Conservation (phyloP, 2,329 filamentous ascomycete species). For the Colletotrichum liriopes region DNA sequence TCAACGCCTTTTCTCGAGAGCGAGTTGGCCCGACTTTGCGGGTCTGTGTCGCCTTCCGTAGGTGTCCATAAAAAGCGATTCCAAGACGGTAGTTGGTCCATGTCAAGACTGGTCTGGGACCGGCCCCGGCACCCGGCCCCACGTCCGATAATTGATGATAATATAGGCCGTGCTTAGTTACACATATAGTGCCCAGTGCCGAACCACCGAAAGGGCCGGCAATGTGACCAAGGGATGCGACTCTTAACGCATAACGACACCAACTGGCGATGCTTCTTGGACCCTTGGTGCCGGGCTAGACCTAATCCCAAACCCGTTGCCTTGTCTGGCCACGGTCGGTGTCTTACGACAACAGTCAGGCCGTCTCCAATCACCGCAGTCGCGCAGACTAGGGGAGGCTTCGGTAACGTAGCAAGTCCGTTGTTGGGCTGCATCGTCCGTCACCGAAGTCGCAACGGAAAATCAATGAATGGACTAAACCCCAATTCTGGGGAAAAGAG, state of each 20-base stretch:
- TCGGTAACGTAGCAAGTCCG: background rate
- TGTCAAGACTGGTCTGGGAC: background rate
- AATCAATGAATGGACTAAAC: background rate
- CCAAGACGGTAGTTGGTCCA: background rate
- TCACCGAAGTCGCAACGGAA: background rate
- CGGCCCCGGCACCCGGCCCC: constrained; percentile 12
- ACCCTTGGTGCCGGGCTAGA: constrained; percentile 8
- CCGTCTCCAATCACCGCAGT: background rate
- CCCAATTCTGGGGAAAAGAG: background rate
- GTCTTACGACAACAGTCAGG: background rate
- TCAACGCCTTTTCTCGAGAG: background rate
- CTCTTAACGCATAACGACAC: constrained; percentile 18
- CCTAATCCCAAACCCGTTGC: background rate
- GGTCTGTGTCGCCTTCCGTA: background rate
- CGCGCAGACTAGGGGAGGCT: background rate
- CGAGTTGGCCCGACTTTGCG: background rate
- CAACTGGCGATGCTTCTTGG: constrained; percentile 14
- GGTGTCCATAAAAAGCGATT: background rate
- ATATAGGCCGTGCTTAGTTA: constrained; percentile 36
- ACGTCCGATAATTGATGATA: constrained; percentile 11
- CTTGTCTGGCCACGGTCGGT: background rate
- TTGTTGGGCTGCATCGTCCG: background rate
- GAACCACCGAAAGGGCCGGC: background rate
- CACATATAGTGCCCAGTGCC: constrained; percentile 37
- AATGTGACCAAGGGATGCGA: background rate